Evolutionary conservation across 2,329 filamentous ascomycete genomes (phyloP).

Genomic region (Aureobasidium pullulans): DNA sequence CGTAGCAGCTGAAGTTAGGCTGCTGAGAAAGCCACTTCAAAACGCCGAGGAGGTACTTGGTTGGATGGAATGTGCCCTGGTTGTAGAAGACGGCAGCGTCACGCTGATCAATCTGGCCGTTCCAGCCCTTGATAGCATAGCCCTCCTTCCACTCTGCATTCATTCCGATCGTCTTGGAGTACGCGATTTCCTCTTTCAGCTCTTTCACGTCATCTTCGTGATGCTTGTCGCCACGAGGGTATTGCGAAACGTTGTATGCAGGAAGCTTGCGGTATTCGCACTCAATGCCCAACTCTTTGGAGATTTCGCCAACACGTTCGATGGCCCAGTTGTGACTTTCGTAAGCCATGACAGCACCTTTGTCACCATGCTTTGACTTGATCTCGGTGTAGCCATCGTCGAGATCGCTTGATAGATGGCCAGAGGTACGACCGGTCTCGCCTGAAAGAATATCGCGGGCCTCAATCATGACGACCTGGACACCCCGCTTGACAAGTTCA

Average conservation of each 20-base stretch:
- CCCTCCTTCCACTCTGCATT: constrained; percentile 36
- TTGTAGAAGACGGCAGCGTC: constrained; percentile 41
- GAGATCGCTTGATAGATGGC: constrained; percentile 47
- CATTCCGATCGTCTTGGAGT: constrained; percentile 39
- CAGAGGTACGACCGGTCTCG: constrained; percentile 48
- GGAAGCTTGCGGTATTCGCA: constrained; percentile 49
- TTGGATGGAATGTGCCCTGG: constrained; percentile 52
- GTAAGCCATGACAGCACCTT: constrained; percentile 42
- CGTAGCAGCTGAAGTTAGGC: constrained; percentile 47
- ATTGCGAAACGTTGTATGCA: constrained; percentile 46
- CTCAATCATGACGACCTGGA: constrained; percentile 46
- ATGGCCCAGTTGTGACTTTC: constrained; percentile 51
- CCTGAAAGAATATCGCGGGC: constrained; percentile 48
- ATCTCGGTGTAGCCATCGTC: constrained; percentile 49
- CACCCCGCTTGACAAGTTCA: constrained; percentile 45
- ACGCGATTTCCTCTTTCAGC: constrained; percentile 39
- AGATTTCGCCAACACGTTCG: constrained; percentile 44
- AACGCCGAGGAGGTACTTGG: constrained; percentile 47
- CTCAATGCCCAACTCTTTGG: constrained; percentile 43
- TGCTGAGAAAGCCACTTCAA: constrained; percentile 46
- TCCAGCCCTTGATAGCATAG: constrained; percentile 46
- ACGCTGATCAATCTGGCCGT: constrained; percentile 44
- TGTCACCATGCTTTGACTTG: constrained; percentile 44
- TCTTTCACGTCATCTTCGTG: constrained; percentile 41
- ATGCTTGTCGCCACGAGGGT: constrained; percentile 33